Evolutionary conservation across 208 protist genomes (phyloP).

Genomic region (Leptomonas seymouri): DNA sequence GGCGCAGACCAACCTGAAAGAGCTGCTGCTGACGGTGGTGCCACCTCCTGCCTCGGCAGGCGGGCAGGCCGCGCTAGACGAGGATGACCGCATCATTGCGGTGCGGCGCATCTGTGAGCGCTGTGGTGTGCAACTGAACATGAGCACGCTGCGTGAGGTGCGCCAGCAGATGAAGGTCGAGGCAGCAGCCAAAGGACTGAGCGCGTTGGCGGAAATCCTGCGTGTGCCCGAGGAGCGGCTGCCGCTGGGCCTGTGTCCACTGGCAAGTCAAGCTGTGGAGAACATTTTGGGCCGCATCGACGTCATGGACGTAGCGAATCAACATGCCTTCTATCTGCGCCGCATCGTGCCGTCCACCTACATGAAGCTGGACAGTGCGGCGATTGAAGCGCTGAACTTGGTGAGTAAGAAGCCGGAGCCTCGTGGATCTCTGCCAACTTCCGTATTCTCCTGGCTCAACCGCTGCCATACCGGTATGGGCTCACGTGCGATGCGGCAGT

Average conservation of each 20-base stretch:
- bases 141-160: constrained; percentile 37
- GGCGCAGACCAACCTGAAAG: constrained; percentile 85
- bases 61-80: constrained; percentile 10
- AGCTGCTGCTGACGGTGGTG: constrained; percentile 57
- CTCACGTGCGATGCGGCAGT: constrained; percentile 94
- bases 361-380: constrained; percentile 95
- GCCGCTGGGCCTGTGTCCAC: constrained; percentile 38
- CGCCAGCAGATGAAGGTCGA: constrained; percentile 35
- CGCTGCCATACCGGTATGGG: constrained; percentile 97
- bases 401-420: constrained; percentile 86
- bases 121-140: constrained; percentile 53
- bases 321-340: constrained; percentile 78
- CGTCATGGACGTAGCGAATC: constrained; percentile 69
- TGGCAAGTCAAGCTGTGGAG: constrained; percentile 68
- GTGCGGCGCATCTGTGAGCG: constrained; percentile 86
- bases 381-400: constrained; percentile 92
- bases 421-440: constrained; percentile 69
- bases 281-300: constrained; percentile 68
- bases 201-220: constrained; percentile 64
- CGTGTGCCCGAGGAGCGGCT: constrained; percentile 85
- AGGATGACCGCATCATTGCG: constrained; percentile 53
- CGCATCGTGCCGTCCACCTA: constrained; percentile 85
- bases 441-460: constrained; percentile 95
- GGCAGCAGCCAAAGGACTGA: constrained; percentile 27
- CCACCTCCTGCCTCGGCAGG: constrained; percentile 2